A percentile compares a stretch with the other conserved stretches of the same genome.
Evolutionary conservation across 805 yeast species (phyloP).

Genomic region (Wickerhamomyces subpelliculosus): DNA sequence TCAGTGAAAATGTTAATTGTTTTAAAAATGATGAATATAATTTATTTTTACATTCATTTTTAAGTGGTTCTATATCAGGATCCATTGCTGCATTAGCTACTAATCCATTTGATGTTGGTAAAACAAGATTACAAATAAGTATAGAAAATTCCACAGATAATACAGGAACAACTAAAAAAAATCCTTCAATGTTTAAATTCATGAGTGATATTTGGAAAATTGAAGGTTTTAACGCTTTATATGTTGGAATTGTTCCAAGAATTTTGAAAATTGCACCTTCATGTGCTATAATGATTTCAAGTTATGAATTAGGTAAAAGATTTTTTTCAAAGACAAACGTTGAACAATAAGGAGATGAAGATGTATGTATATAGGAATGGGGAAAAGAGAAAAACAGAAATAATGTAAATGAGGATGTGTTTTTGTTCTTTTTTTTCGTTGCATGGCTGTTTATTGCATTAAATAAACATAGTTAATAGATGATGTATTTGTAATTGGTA

Average conservation of each 20-base stretch:
- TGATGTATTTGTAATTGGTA: no score
- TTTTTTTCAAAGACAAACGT: slow-evolving; percentile 25
- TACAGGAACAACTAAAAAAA: slow-evolving; percentile 23
- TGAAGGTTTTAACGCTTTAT: slow-evolving; percentile 83
- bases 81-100: slow-evolving; percentile 79
- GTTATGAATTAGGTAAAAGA: slow-evolving; percentile 83
- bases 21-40: slow-evolving; percentile 21
- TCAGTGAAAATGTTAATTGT: slow-evolving; percentile 9
- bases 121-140: slow-evolving; percentile 80
- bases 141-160: slow-evolving; percentile 9
- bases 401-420: no score
- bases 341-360: neutral
- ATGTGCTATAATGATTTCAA: slow-evolving; percentile 97
- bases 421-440: no score
- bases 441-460: no score
- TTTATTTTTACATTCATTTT: slow-evolving; percentile 56
- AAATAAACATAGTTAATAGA: no score
- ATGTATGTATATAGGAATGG: no score
- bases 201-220: slow-evolving; percentile 52
- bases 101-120: slow-evolving; percentile 96
- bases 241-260: slow-evolving; percentile 81
- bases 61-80: slow-evolving; percentile 83
- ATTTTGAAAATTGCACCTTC: slow-evolving; percentile 91
- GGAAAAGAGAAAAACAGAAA: no score
- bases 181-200: slow-evolving; percentile 54